Base-by-base conservation (phyloP, 148 eudicot genomes). In the Cornus controversa region DNA sequence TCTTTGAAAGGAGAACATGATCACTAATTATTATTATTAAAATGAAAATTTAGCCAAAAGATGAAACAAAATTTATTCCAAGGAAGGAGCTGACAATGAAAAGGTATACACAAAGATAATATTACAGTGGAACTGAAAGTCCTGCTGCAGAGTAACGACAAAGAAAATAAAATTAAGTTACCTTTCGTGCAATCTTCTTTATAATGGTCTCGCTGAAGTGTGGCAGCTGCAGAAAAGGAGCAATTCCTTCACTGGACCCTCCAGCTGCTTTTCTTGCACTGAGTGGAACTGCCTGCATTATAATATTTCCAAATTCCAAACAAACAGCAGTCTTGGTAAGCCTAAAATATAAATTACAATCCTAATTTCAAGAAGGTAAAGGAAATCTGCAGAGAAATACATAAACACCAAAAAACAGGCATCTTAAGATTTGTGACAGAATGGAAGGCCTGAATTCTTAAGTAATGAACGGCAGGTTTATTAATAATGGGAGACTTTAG, bases 221-320 rank as follows among this genome's bases (percentile, higher is more conserved):
- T 65, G 92, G 92, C 74, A 89, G 79, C 90, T 89, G 92, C 83
- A 89, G 73, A 80, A 89, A 89, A 26, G 92, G 81, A 70, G 90
- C 90, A 76, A 79, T 83, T 34, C 90, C 92, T 78, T 85, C 90
- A 54, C 79, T 45, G 31, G 82, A 85, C 57, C 80, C 87, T 60
- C 88, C 88, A 60, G 80, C 65, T 53, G 87, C 64, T 72, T 86
- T 87, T 58, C 90, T 83, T 36, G 92, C 82, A 82, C 90, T 83
- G 66, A 89, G 87, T 47, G 90, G 92, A 75, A 89, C 87, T 57
- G 92, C 88, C 89, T 88, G 84, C 62, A 74, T 68, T 26, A 66
- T 29, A 20, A 16, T 23, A 47, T 57, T 26, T 47, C 45, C 45
- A 40, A 40, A 40, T 40, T 42, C 34, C 18, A 34, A 34, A 73